These are phyloP conservation scores for Pyrus bretschneideri DNA, from an alignment of 306 rosid genomes.

Conservation along the genomic window DNA sequence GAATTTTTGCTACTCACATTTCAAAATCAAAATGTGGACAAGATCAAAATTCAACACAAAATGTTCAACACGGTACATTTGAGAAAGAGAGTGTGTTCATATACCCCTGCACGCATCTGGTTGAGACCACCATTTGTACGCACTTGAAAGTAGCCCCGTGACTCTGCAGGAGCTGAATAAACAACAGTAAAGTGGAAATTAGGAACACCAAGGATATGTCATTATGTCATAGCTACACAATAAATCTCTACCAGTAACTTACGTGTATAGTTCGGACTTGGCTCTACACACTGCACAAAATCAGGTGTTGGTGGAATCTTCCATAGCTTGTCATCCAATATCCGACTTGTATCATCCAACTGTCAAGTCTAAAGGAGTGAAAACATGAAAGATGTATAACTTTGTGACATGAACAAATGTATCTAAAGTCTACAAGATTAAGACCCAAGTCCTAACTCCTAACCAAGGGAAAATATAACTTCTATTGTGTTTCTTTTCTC, in stretches of 20 bases:
- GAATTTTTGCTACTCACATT: background rate
- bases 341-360: slow-evolving; percentile 35
- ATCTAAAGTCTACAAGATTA: slow-evolving; percentile 2
- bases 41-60: background rate
- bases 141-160: slow-evolving; percentile 74
- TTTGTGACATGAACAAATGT: slow-evolving; percentile 20
- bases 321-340: slow-evolving; percentile 64
- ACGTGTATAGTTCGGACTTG: slow-evolving; percentile 57
- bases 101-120: slow-evolving; percentile 97
- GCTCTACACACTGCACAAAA: slow-evolving; percentile 62
- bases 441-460: background rate
- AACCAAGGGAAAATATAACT: background rate
- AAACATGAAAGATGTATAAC: slow-evolving; percentile 37
- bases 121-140: slow-evolving; percentile 94
- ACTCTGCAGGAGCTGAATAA: slow-evolving; percentile 53
- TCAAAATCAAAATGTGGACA: background rate
- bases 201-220: slow-evolving; percentile 7
- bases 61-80: background rate
- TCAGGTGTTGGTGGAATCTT: slow-evolving; percentile 57
- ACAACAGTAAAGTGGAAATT: slow-evolving; percentile 10
- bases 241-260: slow-evolving; percentile 8
- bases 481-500: background rate
- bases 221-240: background rate
- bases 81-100: slow-evolving; percentile 13
- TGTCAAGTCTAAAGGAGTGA: slow-evolving; percentile 48